Evolutionary conservation across 768 basidiomycete genomes (phyloP).

Genomic region (Pleurotus tuber-regium): DNA sequence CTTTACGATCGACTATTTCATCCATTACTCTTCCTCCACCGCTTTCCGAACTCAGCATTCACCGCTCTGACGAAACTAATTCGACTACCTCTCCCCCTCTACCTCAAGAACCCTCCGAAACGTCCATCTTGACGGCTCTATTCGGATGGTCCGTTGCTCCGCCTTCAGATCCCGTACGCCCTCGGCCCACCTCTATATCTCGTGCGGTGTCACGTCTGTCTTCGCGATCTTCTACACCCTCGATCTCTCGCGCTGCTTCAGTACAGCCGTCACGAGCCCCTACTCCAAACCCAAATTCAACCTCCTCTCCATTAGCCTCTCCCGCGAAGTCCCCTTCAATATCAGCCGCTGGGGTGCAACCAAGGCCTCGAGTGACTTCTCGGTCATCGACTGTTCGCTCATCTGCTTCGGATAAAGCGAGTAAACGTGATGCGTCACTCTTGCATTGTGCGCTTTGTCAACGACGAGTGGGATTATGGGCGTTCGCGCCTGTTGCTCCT

Average conservation of each 20-base stretch:
- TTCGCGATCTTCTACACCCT: slow-evolving; percentile 27
- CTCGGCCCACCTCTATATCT: slow-evolving; percentile 22
- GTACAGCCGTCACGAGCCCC: slow-evolving; percentile 20
- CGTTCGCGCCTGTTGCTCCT: slow-evolving; percentile 42
- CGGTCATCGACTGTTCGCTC: slow-evolving; percentile 13
- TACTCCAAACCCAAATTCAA: slow-evolving; percentile 16
- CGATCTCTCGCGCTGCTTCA: slow-evolving; percentile 35
- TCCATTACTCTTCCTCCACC: slow-evolving; percentile 25
- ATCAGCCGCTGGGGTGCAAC: slow-evolving; percentile 21
- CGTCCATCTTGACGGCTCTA: slow-evolving; percentile 41
- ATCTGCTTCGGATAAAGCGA: slow-evolving; percentile 23
- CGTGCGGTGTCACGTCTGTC: slow-evolving; percentile 29
- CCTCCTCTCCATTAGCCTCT: slow-evolving; percentile 21
- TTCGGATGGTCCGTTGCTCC: slow-evolving; percentile 52
- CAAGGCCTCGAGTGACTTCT: slow-evolving; percentile 11
- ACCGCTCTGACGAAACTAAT: slow-evolving; percentile 3
- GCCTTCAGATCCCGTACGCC: slow-evolving; percentile 27
- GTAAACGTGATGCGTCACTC: slow-evolving; percentile 47
- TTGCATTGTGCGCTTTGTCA: slow-evolving; percentile 71
- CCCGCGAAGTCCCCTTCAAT: slow-evolving; percentile 15
- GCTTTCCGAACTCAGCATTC: slow-evolving; percentile 10
- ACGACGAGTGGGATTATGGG: slow-evolving; percentile 79
- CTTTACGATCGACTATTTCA: slow-evolving; percentile 46
- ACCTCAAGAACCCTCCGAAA: slow-evolving; percentile 30
- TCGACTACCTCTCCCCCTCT: slow-evolving; percentile 4